Base-by-base conservation (phyloP, 1,139 yeast genomes). In the Scheffersomyces insectosa region DNA sequence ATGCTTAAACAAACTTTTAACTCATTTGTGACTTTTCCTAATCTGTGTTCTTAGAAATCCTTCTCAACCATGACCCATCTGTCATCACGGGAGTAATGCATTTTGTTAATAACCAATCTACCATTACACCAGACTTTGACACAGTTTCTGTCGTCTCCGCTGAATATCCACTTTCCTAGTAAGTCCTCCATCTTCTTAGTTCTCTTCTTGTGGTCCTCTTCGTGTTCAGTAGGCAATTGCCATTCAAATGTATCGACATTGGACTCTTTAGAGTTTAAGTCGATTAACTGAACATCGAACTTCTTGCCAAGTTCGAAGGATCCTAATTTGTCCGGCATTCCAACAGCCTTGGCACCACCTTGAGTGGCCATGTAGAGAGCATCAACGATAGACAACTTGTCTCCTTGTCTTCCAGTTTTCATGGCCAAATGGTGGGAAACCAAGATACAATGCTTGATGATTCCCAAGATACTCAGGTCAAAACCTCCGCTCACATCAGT, bases 401-500 rank as follows among this genome's bases (percentile, higher is more conserved):
- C 63, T 27, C 73, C 76, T 3, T 53, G 45, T 35, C 69, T 64
- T 5, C 58, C 57, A 8, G 70, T 61, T 45, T 74, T 76, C 86
- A 89, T 87, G 1, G 93, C 81, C 42, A 87, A 67, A 60, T 89
- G 96, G 54, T 96, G 84, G 6, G 96, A 87, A 2, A 89, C 96
- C 45, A 89, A 63, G 32, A 88, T 75, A 1, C 96, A 88, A 49
- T 87, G 90, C 55, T 85, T 81, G 13, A 95, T 88, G 9, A 85
- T 80, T 15, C 78, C 80, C 46, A 93, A 72, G 30, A 93, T 85
- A 36, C 91, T 85, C 28, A 88, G 83, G 11, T 95, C 82, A 63
- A 79, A 89, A 0, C 99, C 99, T 7, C 97, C 99, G 36, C 96
- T 86, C 20, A 91, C 80, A 60, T 93, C 99, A 1, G 97, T 86